A percentile compares a stretch with the other conserved stretches of the same genome.
phyloP scores from a whole-genome alignment of 805 yeast genomes.

The Saturnispora dispora region DNA sequence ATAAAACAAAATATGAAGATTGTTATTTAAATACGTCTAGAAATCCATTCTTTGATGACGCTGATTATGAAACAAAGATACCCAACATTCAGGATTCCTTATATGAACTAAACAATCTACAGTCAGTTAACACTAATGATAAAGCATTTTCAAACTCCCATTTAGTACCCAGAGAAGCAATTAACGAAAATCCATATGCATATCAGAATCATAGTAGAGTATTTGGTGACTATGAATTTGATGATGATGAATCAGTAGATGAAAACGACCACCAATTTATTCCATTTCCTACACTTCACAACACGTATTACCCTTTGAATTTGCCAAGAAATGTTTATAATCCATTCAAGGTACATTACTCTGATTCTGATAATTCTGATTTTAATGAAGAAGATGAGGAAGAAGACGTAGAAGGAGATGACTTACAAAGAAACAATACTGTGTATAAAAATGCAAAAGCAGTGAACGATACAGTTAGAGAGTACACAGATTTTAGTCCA shows the following conservation, averaged over 20 bases:
- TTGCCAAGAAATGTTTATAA: conserved; percentile 22
- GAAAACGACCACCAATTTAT: conserved; percentile 23
- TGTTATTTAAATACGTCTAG: not conserved
- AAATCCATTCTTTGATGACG: conserved; percentile 3
- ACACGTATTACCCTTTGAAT: conserved; percentile 28
- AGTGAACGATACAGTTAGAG: conserved; percentile 11
- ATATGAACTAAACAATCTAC: not conserved
- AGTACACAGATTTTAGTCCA: conserved; percentile 9
- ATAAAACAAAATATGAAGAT: not conserved
- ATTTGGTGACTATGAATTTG: conserved; percentile 22
- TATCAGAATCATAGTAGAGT: conserved; percentile 5
- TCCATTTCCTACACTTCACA: conserved; percentile 27
- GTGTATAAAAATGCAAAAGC: conserved; percentile 12
- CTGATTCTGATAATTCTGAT: conserved; percentile 3
- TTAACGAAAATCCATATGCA: conserved; percentile 1
- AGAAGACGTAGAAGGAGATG: not conserved
- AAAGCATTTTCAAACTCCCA: not conserved
- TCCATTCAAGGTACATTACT: conserved; percentile 23
- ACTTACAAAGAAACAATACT: conserved; percentile 9
- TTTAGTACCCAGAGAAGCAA: not conserved
- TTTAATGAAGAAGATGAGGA: conserved; percentile 4
- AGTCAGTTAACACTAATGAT: not conserved
- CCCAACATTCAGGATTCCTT: not conserved
- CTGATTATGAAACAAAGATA: not conserved
- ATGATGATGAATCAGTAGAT: conserved; percentile 16